Conservation (phyloP, 345 rosid species). For the Lumnitzera littorea region DNA sequence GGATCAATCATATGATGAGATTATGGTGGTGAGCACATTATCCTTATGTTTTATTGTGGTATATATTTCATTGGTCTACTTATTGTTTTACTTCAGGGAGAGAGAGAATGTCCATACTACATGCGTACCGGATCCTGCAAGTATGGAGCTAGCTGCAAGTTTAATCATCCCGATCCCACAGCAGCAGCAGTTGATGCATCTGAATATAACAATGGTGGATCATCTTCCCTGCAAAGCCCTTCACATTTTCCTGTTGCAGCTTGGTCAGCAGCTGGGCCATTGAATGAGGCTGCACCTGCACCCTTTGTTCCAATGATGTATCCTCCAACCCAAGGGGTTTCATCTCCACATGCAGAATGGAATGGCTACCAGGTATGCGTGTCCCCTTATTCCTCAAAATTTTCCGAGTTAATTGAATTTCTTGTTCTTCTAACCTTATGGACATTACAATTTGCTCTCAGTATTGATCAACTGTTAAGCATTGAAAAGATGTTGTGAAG, state of each 20-base stretch:
- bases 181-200: conserved; percentile 42
- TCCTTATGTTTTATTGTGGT: background rate
- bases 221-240: conserved; percentile 34
- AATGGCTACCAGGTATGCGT: conserved; percentile 72
- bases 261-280: conserved; percentile 65
- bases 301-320: conserved; percentile 53
- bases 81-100: conserved; percentile 41
- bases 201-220: conserved; percentile 48
- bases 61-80: background rate
- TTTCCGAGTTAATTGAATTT: too few species aligned
- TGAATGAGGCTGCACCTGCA: conserved; percentile 41
- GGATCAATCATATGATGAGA: background rate
- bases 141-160: conserved; percentile 72
- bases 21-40: background rate
- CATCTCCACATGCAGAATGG: conserved; percentile 63
- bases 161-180: conserved; percentile 91
- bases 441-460: too few species aligned
- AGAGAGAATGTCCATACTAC: conserved; percentile 75
- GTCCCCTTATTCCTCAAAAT: too few species aligned
- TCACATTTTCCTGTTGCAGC: conserved; percentile 46
- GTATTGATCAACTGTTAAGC: too few species aligned
- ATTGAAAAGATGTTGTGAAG: too few species aligned
- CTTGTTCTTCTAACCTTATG: too few species aligned
- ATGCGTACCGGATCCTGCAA: conserved; percentile 98
- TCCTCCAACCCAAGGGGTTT: conserved; percentile 51